A percentile compares a stretch with the other conserved stretches of the same genome.
Evolutionary conservation across 2,329 filamentous ascomycete species (phyloP).

Genomic region (Metarhizium sp.): DNA sequence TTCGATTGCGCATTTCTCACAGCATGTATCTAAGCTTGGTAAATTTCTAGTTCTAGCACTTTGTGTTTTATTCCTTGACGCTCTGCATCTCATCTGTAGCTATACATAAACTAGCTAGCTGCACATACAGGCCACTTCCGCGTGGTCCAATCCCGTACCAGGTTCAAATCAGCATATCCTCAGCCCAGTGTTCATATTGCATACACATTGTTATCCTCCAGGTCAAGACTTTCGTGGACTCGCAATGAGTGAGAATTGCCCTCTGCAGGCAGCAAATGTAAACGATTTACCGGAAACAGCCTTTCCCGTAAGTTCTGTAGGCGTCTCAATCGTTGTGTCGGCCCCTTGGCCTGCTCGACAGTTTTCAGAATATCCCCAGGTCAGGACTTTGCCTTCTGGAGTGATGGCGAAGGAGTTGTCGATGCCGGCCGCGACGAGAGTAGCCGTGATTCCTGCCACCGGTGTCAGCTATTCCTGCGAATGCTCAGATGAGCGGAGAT

Average conservation of each 20-base stretch:
- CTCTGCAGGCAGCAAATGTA: constrained; percentile 6
- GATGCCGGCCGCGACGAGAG: constrained; percentile 45
- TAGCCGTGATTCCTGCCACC: constrained; percentile 6
- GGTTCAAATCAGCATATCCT: not conserved
- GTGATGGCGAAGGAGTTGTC: constrained; percentile 61
- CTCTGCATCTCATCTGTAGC: not conserved
- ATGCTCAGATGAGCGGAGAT: not conserved
- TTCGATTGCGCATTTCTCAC: too few species aligned
- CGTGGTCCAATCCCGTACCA: not conserved
- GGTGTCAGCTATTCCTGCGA: not conserved
- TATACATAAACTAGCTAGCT: not conserved
- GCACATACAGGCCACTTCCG: not conserved
- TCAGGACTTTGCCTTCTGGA: constrained; percentile 55
- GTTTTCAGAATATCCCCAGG: constrained; percentile 64
- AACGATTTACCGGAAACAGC: constrained; percentile 1
- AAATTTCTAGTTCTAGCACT: too few species aligned
- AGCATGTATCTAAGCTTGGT: too few species aligned
- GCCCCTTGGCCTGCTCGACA: constrained; percentile 66
- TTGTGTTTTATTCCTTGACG: not conserved
- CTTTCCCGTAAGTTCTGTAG: constrained; percentile 3
- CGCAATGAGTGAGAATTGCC: constrained; percentile 5
- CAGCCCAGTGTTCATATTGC: not conserved
- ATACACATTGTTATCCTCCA: not conserved
- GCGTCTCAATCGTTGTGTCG: constrained; percentile 1
- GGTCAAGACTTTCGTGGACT: not conserved